Evolutionary conservation across 805 yeast genomes (phyloP).

Genomic region (Starmerella lactis-condensi): DNA sequence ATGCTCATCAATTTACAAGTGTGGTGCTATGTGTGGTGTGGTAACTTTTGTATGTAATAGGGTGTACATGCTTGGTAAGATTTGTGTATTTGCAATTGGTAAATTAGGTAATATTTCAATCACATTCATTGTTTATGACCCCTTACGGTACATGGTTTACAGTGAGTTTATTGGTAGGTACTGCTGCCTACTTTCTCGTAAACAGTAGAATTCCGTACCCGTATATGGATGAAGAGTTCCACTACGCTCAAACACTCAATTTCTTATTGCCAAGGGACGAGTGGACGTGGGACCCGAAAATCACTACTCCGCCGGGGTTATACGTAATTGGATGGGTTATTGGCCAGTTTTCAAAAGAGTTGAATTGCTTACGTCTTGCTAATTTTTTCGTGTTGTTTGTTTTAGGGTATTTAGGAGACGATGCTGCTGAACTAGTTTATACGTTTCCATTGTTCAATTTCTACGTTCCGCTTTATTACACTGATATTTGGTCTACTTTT

Average conservation of each 20-base stretch:
- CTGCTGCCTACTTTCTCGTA: constrained; percentile 7
- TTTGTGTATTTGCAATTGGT: no score
- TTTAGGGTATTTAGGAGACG: no score
- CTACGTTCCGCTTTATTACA: constrained; percentile 64
- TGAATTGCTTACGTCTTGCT: constrained; percentile 31
- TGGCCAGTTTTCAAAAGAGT: constrained; percentile 10
- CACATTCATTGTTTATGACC: no score
- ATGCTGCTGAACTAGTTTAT: background rate
- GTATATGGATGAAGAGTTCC: constrained; percentile 61
- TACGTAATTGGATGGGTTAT: constrained; percentile 27
- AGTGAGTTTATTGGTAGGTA: no score
- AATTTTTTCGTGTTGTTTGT: constrained; percentile 31
- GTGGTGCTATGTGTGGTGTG: no score
- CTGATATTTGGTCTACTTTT: constrained; percentile 83
- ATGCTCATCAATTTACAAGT: constrained; percentile 9
- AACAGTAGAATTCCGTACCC: constrained; percentile 14
- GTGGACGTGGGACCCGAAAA: constrained; percentile 63
- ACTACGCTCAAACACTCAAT: constrained; percentile 55
- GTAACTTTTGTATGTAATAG: no score
- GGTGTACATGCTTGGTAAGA: no score
- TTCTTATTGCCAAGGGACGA: constrained; percentile 42
- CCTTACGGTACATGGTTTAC: no score
- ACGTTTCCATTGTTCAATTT: constrained; percentile 51
- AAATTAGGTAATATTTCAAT: no score
- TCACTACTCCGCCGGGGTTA: constrained; percentile 93